Percentiles rank a stretch among this genome's conserved stretches.
phyloP scores from a whole-genome alignment of 2,329 filamentous ascomycete species.

The Hymenoscyphus infarciens region DNA sequence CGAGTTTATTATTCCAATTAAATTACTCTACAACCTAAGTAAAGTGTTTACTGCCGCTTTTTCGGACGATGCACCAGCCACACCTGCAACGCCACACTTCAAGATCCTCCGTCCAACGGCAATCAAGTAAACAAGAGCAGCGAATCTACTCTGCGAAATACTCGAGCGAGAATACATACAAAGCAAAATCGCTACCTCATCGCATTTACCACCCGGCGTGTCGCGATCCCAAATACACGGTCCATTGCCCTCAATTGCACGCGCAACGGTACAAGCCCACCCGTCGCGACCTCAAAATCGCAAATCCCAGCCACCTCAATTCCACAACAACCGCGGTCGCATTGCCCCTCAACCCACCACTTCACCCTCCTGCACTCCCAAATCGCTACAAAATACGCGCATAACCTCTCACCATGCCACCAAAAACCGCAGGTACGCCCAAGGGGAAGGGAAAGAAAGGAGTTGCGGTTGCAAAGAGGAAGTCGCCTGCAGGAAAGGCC shows the following conservation, averaged over 20 bases:
- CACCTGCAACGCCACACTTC: background rate
- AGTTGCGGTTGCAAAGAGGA: background rate
- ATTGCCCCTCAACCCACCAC: background rate
- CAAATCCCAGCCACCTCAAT: slow-evolving; percentile 10
- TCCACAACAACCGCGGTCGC: background rate
- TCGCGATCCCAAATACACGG: background rate
- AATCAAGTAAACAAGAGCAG: background rate
- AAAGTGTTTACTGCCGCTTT: too few species aligned
- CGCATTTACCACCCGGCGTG: background rate
- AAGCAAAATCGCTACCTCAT: background rate
- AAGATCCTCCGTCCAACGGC: background rate
- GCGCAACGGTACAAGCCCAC: background rate
- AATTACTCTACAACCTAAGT: too few species aligned
- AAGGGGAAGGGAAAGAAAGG: background rate
- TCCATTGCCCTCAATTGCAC: background rate
- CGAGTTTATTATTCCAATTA: too few species aligned
- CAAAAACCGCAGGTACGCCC: slow-evolving; percentile 5
- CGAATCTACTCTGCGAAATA: background rate
- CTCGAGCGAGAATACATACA: background rate
- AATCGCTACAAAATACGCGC: background rate
- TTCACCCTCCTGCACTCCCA: too few species aligned
- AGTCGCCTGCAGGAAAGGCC: background rate
- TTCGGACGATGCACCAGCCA: background rate
- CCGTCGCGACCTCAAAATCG: slow-evolving; percentile 5
- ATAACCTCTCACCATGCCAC: slow-evolving; percentile 9